phyloP scores from a whole-genome alignment of 2,329 filamentous ascomycete genomes.

The Bipolaris gigantea region DNA sequence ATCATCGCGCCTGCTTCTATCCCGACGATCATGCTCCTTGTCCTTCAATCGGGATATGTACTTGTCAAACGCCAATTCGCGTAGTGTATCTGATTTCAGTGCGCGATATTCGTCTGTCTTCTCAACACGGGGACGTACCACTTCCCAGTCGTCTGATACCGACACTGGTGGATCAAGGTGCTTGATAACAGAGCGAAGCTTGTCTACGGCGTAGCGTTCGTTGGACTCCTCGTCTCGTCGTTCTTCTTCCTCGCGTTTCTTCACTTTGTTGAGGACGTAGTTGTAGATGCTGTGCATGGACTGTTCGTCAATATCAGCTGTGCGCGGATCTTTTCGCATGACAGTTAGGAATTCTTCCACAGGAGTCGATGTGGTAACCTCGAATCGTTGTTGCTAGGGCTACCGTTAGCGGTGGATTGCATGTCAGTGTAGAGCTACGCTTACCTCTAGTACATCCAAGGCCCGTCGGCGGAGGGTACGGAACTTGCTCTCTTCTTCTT shows the following conservation, averaged over 20 bases:
- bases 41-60: slow-evolving; percentile 87
- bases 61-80: slow-evolving; percentile 86
- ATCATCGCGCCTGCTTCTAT: slow-evolving; percentile 43
- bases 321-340: slow-evolving; percentile 83
- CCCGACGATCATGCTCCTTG: slow-evolving; percentile 70
- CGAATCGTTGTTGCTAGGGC: slow-evolving; percentile 80
- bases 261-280: slow-evolving; percentile 82
- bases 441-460: slow-evolving; percentile 83
- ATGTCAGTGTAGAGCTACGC: slow-evolving; percentile 37
- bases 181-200: slow-evolving; percentile 83
- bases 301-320: slow-evolving; percentile 81
- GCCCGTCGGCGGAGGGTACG: slow-evolving; percentile 80
- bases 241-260: slow-evolving; percentile 81
- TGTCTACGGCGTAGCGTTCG: slow-evolving; percentile 81
- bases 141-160: slow-evolving; percentile 81
- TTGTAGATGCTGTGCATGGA: slow-evolving; percentile 81
- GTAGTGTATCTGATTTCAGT: slow-evolving; percentile 78
- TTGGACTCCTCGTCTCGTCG: slow-evolving; percentile 79
- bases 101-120: slow-evolving; percentile 83
- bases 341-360: slow-evolving; percentile 84
- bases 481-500: slow-evolving; percentile 89
- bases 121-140: slow-evolving; percentile 76
- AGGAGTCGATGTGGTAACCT: slow-evolving; percentile 82
- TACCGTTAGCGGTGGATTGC: slow-evolving; percentile 9
- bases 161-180: slow-evolving; percentile 83